A percentile compares a stretch with the other conserved stretches of the same genome.
These are phyloP conservation scores for Syzygium aromaticum DNA, from an alignment of 345 rosid species.

Conservation along the genomic window DNA sequence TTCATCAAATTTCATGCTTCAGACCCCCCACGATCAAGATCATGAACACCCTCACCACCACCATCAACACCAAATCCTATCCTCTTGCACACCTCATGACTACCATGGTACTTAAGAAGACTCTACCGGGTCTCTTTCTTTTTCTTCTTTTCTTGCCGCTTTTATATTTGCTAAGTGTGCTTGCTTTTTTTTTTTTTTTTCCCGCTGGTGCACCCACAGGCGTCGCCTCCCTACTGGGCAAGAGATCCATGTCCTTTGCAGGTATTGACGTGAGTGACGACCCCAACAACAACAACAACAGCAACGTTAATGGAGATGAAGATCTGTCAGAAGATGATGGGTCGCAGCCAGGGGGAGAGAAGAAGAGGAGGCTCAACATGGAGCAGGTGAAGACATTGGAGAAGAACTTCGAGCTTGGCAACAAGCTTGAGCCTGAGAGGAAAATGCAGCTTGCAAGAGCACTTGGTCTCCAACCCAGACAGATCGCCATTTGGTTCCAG, in stretches of 20 bases:
- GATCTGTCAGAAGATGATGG: slow-evolving; percentile 93
- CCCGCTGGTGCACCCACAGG: slow-evolving; percentile 28
- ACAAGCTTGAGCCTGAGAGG: slow-evolving; percentile 97
- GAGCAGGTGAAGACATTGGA: slow-evolving; percentile 94
- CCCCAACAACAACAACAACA: background rate
- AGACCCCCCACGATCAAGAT: slow-evolving; percentile 55
- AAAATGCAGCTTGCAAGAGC: slow-evolving; percentile 95
- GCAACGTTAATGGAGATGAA: slow-evolving; percentile 56
- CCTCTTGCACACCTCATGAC: slow-evolving; percentile 65
- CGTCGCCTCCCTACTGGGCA: slow-evolving; percentile 73
- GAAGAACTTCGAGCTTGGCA: slow-evolving; percentile 91
- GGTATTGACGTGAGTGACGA: slow-evolving; percentile 57
- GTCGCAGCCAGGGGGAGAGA: slow-evolving; percentile 77
- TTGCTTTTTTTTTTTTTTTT: background rate
- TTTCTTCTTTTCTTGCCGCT: background rate
- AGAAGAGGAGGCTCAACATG: slow-evolving; percentile 88
- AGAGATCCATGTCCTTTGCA: slow-evolving; percentile 65
- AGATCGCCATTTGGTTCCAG: slow-evolving; percentile 97
- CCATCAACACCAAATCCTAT: slow-evolving; percentile 60
- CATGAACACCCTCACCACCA: slow-evolving; percentile 42
- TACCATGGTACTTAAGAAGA: slow-evolving; percentile 49
- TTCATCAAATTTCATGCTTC: slow-evolving; percentile 82
- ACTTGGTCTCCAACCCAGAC: slow-evolving; percentile 94
- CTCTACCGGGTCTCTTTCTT: background rate
- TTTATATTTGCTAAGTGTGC: background rate